Evolutionary conservation across 129 eudicot species (phyloP), one percentile per base, ranked within the genome.

Genomic region (Tagetes erecta): DNA sequence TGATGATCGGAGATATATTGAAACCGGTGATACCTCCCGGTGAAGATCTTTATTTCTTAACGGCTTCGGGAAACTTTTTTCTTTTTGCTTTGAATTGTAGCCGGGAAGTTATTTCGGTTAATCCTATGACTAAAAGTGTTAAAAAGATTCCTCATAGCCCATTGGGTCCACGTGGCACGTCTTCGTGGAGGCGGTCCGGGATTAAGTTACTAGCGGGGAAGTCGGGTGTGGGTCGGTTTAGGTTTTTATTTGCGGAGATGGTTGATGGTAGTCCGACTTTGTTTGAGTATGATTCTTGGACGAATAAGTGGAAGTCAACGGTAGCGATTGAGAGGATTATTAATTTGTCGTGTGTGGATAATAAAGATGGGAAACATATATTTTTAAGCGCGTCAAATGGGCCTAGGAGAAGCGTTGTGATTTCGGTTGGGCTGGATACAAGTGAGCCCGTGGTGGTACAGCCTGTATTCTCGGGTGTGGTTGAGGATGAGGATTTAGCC

Each of bases 161-260:
- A 1, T 67, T 83, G 59, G 92, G 92, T 6, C 92, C 87, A 53
- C 92, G 92, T 77, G 92, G 92, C 57, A 87, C 92, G 4, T 82
- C 89, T 0, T 87, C 85, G 6, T 87, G 92, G 92, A 78, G 92
- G 9, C 79, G 89, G 50, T 87, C 92, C 9, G 92, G 92, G 10
- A 87, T 87, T 60, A 87, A 87, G 11, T 74, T 87, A 34, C 36
- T 87, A n/a, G 80, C 82, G 8, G 82, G 72, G 71, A 80, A 82
- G 2, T 57, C 70, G 9, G 85, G 74, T 42, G 66, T 78, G 10
- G 78, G 80, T 9, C 74, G 71, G 9, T 87, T 84, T 50, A 56
- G 83, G 52, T 87, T 87, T 46, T 71, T 84, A 36, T 87, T 87
- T 74, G 87, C 87, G 2, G 92, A 87, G 52, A 55, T 84, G 36